phyloP scores from a whole-genome alignment of 2,329 filamentous ascomycete genomes.

The Paecilomyces niveus region DNA sequence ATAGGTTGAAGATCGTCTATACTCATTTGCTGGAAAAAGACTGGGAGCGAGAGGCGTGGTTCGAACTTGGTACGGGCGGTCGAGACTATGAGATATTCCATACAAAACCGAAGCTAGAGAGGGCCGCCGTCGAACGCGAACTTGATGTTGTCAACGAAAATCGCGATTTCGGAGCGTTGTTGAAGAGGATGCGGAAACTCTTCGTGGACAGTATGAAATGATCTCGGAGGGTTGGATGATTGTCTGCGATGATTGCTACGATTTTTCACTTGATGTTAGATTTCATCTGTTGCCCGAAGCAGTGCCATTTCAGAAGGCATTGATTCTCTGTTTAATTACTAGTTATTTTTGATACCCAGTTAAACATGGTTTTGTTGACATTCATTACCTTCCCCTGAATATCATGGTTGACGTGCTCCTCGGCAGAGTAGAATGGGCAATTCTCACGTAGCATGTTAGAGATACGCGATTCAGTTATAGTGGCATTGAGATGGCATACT shows the following conservation, averaged over 20 bases:
- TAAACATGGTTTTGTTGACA: not conserved
- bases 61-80: constrained; percentile 75
- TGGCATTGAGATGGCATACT: too few species aligned
- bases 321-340: not conserved
- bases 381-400: not conserved
- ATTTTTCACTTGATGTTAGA: not conserved
- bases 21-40: constrained; percentile 79
- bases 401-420: not conserved
- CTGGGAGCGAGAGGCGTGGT: constrained; percentile 86
- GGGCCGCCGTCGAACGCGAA: constrained; percentile 47
- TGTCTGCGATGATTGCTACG: not conserved
- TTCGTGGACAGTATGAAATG: constrained; percentile 51
- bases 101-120: constrained; percentile 61
- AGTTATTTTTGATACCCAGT: not conserved
- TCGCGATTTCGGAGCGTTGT: constrained; percentile 52
- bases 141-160: constrained; percentile 54
- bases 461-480: too few species aligned
- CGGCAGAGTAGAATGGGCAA: too few species aligned
- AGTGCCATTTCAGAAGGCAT: not conserved
- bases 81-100: constrained; percentile 80
- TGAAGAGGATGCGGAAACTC: constrained; percentile 57
- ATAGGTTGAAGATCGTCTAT: constrained; percentile 84
- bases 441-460: too few species aligned
- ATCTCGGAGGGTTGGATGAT: constrained; percentile 2
- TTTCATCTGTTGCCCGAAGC: too few species aligned